Conservation (phyloP, 257 asterid genomes). For the Plantago elongata region DNA sequence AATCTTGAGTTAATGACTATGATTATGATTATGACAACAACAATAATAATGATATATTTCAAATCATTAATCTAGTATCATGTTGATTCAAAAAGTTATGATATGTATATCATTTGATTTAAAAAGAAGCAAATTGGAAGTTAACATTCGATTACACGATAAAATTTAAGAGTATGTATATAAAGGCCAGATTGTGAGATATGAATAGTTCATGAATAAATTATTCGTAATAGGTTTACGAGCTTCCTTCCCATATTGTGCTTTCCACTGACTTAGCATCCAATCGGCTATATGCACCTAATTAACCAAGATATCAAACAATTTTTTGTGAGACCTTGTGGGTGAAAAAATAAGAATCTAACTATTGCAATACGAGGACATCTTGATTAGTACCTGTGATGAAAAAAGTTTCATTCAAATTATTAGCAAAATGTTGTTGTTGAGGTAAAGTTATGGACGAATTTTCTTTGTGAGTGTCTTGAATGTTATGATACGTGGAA, state of each 20-base stretch:
- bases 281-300: conserved; percentile 42
- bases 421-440: conserved; percentile 41
- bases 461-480: conserved; percentile 36
- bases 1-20: too few relatives aligned
- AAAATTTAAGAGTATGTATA: too few relatives aligned
- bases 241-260: conserved; percentile 56
- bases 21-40: too few relatives aligned
- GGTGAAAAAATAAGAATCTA: background rate
- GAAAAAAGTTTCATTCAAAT: conserved; percentile 44
- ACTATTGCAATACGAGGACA: background rate
- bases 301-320: background rate
- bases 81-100: too few relatives aligned
- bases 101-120: too few relatives aligned
- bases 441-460: conserved; percentile 41
- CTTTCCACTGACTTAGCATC: conserved; percentile 44
- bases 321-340: background rate
- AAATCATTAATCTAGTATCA: too few relatives aligned
- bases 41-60: too few relatives aligned
- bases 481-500: conserved; percentile 24
- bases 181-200: too few relatives aligned
- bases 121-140: too few relatives aligned
- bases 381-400: conserved; percentile 36
- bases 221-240: conserved; percentile 13
- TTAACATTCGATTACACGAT: too few relatives aligned
- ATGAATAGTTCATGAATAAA: too few relatives aligned